phyloP scores from a whole-genome alignment of 1,284 basidiomycete species.

The Boletus coffeatus region DNA sequence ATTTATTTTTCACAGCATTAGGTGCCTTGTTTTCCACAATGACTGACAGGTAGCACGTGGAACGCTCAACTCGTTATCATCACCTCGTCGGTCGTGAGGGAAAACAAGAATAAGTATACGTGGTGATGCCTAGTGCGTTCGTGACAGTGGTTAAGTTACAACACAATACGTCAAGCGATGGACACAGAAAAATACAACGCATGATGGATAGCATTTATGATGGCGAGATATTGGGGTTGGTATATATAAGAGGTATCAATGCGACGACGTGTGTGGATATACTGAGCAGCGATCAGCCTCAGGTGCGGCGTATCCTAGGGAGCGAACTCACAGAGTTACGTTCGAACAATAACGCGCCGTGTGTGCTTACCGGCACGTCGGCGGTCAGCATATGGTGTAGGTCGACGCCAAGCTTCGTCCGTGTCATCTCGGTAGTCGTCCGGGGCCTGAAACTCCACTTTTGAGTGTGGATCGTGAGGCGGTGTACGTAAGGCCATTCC shows the following conservation, averaged over 20 bases:
- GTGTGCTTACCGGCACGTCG: constrained; percentile 71
- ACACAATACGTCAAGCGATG: constrained; percentile 13
- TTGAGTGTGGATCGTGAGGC: constrained; percentile 37
- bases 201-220: constrained; percentile 21
- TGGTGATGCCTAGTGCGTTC: constrained; percentile 2
- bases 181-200: constrained; percentile 19
- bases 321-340: constrained; percentile 28
- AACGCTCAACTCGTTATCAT: constrained; percentile 9
- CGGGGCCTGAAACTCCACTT: constrained; percentile 35
- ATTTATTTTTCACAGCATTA: constrained; percentile 4
- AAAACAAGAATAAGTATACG: constrained; percentile 10
- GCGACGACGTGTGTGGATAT: constrained; percentile 11
- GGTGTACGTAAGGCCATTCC: constrained; percentile 38
- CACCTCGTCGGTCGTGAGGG: constrained; percentile 4
- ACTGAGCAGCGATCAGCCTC: constrained; percentile 6
- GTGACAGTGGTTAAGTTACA: constrained; percentile 11
- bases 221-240: constrained; percentile 13
- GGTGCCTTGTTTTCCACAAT: constrained; percentile 10
- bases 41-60: constrained; percentile 8
- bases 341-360: constrained; percentile 52
- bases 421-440: constrained; percentile 44
- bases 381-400: constrained; percentile 62
- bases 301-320: neutral
- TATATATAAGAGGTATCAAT: constrained; percentile 24
- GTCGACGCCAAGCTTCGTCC: constrained; percentile 62